Evolutionary conservation across 768 basidiomycete genomes (phyloP).

Genomic region (Arthromyces matolae): DNA sequence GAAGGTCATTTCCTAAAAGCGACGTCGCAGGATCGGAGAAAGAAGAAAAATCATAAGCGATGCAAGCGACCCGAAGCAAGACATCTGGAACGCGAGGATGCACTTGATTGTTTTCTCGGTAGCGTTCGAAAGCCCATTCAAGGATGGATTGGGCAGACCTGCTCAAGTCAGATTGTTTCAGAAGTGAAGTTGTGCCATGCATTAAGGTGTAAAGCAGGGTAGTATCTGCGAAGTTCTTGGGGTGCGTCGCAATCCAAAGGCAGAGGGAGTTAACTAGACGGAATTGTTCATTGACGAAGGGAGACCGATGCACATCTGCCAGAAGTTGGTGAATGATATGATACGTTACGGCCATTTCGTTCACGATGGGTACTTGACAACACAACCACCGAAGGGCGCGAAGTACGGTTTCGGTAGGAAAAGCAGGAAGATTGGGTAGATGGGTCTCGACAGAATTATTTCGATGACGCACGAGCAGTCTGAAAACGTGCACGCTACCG

Average conservation of each 20-base stretch:
- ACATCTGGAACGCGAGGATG: slow-evolving; percentile 60
- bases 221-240: slow-evolving; percentile 49
- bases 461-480: slow-evolving; percentile 50
- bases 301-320: slow-evolving; percentile 56
- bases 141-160: slow-evolving; percentile 71
- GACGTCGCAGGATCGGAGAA: slow-evolving; percentile 25
- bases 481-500: slow-evolving; percentile 43
- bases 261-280: slow-evolving; percentile 70
- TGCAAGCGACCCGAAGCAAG: slow-evolving; percentile 63
- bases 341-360: slow-evolving; percentile 61
- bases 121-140: slow-evolving; percentile 67
- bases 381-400: slow-evolving; percentile 60
- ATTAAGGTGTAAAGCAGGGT: slow-evolving; percentile 66
- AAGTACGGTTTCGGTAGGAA: slow-evolving; percentile 45
- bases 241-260: slow-evolving; percentile 66
- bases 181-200: slow-evolving; percentile 60
- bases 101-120: slow-evolving; percentile 34
- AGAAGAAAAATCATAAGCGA: slow-evolving; percentile 52
- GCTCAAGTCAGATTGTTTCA: slow-evolving; percentile 66
- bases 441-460: slow-evolving; percentile 46
- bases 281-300: slow-evolving; percentile 80
- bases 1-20: slow-evolving; percentile 44
- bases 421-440: slow-evolving; percentile 63
- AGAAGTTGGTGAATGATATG: slow-evolving; percentile 77
- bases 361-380: slow-evolving; percentile 34